These are phyloP conservation scores for Cinnamomum micranthum DNA, from an alignment of 164 flowering plant species.

Conservation along the genomic window DNA sequence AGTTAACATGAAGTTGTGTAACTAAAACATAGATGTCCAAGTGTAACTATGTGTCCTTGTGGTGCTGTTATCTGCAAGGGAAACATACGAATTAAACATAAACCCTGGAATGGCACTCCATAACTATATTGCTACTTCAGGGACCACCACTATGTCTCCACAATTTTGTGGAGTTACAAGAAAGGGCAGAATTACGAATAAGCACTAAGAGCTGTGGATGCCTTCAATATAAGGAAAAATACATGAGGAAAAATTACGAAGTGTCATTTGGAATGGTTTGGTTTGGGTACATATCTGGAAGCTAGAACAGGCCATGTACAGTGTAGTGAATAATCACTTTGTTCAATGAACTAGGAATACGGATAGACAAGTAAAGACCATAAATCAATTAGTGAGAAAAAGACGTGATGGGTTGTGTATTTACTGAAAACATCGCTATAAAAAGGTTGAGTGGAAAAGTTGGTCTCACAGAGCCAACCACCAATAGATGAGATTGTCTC, in stretches of 20 bases:
- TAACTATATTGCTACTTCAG: too few species aligned
- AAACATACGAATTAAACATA: too few species aligned
- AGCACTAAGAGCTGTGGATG: background rate
- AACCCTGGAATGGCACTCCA: too few species aligned
- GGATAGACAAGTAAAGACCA: background rate
- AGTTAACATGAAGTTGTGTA: too few species aligned
- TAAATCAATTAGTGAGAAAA: background rate
- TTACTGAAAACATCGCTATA: background rate
- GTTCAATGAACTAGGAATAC: background rate
- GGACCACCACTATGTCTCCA: too few species aligned
- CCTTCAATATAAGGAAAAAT: background rate
- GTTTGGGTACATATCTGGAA: background rate
- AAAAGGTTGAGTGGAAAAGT: too few species aligned
- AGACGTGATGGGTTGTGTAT: background rate
- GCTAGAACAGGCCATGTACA: background rate
- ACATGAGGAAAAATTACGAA: background rate
- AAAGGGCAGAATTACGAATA: too few species aligned
- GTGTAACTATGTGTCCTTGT: too few species aligned
- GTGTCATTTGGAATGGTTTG: background rate
- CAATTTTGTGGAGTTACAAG: too few species aligned
- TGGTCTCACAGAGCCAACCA: background rate
- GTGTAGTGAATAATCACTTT: background rate
- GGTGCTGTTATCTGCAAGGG: too few species aligned
- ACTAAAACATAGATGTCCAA: too few species aligned
- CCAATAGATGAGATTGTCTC: background rate